Evolutionary conservation across 228 moss, liverwort and hornwort genomes (phyloP).

Genomic region (Sphagnum magellanicum): DNA sequence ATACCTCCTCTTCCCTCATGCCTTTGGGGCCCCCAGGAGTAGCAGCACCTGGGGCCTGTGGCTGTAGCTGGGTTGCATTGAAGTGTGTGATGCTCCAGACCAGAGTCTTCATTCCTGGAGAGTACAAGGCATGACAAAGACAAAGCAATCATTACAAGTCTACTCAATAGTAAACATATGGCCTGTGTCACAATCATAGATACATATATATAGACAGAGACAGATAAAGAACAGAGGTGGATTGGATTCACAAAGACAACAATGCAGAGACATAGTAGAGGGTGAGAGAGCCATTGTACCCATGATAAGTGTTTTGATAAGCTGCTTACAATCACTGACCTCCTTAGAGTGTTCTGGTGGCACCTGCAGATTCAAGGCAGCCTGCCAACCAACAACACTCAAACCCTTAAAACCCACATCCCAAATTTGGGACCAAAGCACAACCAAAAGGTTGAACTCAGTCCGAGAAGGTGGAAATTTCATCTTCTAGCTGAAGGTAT

Average conservation of each 20-base stretch:
- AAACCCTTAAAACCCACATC: neutral
- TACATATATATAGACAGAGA: too few species aligned
- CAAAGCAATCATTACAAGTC: too few species aligned
- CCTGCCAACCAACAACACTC: conserved; percentile 37
- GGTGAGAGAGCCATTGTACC: conserved; percentile 26
- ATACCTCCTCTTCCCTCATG: conserved; percentile 99
- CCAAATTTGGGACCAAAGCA: too few species aligned
- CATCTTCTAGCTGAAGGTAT: too few species aligned
- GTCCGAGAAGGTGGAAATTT: too few species aligned
- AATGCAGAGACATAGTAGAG: neutral
- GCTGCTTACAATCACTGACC: conserved; percentile 94
- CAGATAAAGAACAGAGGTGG: too few species aligned
- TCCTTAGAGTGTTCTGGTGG: conserved; percentile 98
- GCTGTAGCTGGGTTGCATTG: conserved; percentile 63
- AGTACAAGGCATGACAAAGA: neutral
- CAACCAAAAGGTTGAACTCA: too few species aligned
- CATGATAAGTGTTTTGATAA: conserved; percentile 97
- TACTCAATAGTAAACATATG: too few species aligned
- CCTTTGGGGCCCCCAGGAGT: conserved; percentile 71
- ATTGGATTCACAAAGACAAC: too few species aligned
- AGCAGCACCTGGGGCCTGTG: conserved; percentile 66
- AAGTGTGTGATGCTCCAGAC: conserved; percentile 99
- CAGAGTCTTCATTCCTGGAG: conserved; percentile 93
- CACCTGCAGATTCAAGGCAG: conserved; percentile 89
- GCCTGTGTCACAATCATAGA: too few species aligned